Conservation (phyloP, 2,329 filamentous ascomycete genomes). For the Apiospora marii region DNA sequence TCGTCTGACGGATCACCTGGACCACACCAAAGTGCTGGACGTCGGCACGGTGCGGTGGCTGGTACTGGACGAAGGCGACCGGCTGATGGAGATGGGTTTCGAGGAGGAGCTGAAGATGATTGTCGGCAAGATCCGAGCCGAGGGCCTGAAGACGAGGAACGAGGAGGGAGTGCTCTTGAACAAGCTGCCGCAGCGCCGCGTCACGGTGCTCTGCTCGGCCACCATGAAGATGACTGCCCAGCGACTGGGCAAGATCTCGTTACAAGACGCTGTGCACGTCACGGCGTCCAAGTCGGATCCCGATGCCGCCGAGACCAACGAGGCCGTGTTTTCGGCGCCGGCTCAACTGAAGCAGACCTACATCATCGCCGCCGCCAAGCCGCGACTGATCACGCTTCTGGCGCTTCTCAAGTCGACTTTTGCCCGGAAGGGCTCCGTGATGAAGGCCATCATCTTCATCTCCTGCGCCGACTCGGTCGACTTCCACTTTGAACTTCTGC, state of each 20-base stretch:
- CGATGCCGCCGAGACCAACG: constrained; percentile 54
- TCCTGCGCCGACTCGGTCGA: constrained; percentile 97
- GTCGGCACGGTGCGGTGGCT: constrained; percentile 92
- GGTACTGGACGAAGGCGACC: constrained; percentile 93
- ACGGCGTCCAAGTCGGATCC: constrained; percentile 67
- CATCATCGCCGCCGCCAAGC: constrained; percentile 84
- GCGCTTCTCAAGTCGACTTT: constrained; percentile 88
- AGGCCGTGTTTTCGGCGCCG: constrained; percentile 77
- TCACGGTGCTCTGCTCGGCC: constrained; percentile 92
- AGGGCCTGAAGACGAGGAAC: constrained; percentile 65
- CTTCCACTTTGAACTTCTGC: constrained; percentile 91
- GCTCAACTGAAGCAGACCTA: constrained; percentile 95
- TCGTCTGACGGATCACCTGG: constrained; percentile 87
- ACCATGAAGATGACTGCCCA: constrained; percentile 99
- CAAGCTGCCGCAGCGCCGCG: constrained; percentile 76
- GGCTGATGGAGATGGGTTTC: constrained; percentile 98
- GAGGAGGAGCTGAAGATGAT: constrained; percentile 93
- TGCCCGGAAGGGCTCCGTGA: constrained; percentile 85
- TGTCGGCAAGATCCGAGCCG: constrained; percentile 77
- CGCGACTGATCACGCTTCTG: constrained; percentile 87
- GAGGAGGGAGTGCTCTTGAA: constrained; percentile 65
- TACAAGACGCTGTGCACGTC: constrained; percentile 91
- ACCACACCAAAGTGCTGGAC: constrained; percentile 89
- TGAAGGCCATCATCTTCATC: constrained; percentile 97
- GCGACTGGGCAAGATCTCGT: constrained; percentile 89